These are phyloP conservation scores for Neurospora sp. DNA, from an alignment of 495 filamentous ascomycete genomes.

Conservation along the genomic window DNA sequence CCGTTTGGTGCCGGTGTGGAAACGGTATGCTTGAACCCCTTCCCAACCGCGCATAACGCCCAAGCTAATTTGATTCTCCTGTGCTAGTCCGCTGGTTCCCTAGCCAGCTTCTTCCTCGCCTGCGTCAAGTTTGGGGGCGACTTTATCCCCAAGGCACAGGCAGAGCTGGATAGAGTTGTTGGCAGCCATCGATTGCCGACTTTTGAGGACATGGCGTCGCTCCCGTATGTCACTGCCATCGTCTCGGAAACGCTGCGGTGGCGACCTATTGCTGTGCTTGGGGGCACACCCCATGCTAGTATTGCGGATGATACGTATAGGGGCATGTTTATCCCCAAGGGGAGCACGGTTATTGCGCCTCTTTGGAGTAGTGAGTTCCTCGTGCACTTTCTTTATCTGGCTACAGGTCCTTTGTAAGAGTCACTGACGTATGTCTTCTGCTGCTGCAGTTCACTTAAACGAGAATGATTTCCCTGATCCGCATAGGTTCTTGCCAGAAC, in stretches of 20 bases:
- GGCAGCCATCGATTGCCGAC: slow-evolving; percentile 40
- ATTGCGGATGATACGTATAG: slow-evolving; percentile 47
- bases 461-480: slow-evolving; percentile 48
- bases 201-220: slow-evolving; percentile 33
- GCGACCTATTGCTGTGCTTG: slow-evolving; percentile 39
- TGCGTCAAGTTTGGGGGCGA: slow-evolving; percentile 40
- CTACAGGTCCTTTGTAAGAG: too few species aligned
- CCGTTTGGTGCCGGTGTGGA: slow-evolving; percentile 57
- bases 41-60: too few species aligned
- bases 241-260: slow-evolving; percentile 44
- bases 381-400: too few species aligned
- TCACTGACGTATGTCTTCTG: too few species aligned
- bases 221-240: slow-evolving; percentile 38
- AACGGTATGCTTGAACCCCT: too few species aligned
- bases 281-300: slow-evolving; percentile 49
- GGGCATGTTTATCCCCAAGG: slow-evolving; percentile 42
- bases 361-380: slow-evolving; percentile 36
- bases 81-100: slow-evolving; percentile 26
- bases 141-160: slow-evolving; percentile 38
- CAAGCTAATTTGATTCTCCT: too few species aligned
- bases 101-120: slow-evolving; percentile 48
- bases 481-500: slow-evolving; percentile 38
- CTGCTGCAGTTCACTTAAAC: slow-evolving; percentile 33
- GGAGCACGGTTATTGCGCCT: slow-evolving; percentile 42
- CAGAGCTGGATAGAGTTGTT: slow-evolving; percentile 46